A percentile compares a stretch with the other conserved stretches of the same genome.
Evolutionary conservation across 495 filamentous ascomycete species (phyloP).

Genomic region (Hyaloscypha variabilis): DNA sequence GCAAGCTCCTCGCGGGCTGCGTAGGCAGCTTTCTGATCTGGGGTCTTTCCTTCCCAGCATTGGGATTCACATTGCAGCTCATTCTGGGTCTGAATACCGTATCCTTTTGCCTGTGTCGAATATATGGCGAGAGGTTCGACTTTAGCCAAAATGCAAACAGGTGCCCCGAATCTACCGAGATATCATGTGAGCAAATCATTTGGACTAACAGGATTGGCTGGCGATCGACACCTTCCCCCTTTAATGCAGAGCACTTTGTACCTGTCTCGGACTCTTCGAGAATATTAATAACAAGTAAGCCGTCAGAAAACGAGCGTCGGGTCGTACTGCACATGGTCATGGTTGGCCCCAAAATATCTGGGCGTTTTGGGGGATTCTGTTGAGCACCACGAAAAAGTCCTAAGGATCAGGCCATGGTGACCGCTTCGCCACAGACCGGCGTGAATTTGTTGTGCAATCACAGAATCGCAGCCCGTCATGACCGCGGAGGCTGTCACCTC

Average conservation of each 20-base stretch:
- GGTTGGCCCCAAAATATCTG: too few species aligned
- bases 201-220: not conserved
- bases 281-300: not conserved
- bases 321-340: too few species aligned
- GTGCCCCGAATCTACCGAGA: constrained; percentile 16
- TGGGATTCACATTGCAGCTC: constrained; percentile 20
- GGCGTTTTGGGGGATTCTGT: too few species aligned
- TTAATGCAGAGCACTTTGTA: not conserved
- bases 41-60: constrained; percentile 7
- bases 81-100: constrained; percentile 4
- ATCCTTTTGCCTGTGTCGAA: constrained; percentile 25
- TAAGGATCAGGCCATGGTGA: not conserved
- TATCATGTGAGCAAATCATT: constrained; percentile 22
- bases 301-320: too few species aligned
- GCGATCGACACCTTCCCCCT: not conserved
- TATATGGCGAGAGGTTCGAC: constrained; percentile 6
- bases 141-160: constrained; percentile 18
- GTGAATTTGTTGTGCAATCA: not conserved
- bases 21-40: not conserved
- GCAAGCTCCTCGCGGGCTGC: not conserved
- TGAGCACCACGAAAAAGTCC: too few species aligned
- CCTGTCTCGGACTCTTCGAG: not conserved
- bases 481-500: not conserved
- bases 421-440: not conserved
- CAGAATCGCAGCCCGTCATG: not conserved